These are phyloP conservation scores for Cryptomeria japonica DNA, from an alignment of 75 land plant genomes.

Conservation along the genomic window DNA sequence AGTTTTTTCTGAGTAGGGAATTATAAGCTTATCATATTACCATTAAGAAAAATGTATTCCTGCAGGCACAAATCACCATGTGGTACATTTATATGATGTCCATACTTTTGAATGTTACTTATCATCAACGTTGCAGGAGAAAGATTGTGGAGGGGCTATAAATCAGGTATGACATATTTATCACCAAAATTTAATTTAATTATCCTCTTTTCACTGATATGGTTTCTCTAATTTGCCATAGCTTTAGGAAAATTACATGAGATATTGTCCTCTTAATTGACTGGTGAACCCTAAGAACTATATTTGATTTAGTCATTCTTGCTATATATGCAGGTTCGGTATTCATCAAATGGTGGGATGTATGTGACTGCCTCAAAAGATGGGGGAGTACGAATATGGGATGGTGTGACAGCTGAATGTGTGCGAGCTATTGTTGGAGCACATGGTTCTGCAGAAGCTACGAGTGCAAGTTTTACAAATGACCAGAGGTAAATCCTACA, in stretches of 20 bases:
- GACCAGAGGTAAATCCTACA: constrained; percentile 59
- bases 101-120: constrained; percentile 86
- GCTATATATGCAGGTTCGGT: constrained; percentile 60
- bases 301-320: not conserved
- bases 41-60: not conserved
- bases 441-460: constrained; percentile 86
- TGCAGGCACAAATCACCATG: constrained; percentile 91
- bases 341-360: constrained; percentile 75
- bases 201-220: not conserved
- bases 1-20: not conserved
- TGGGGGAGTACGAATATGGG: constrained; percentile 87
- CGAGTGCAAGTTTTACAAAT: constrained; percentile 79
- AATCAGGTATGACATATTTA: constrained; percentile 61
- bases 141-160: constrained; percentile 67
- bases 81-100: constrained; percentile 89
- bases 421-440: constrained; percentile 75
- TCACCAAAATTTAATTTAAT: not conserved
- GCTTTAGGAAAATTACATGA: not conserved
- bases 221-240: not conserved
- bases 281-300: not conserved
- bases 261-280: not conserved
- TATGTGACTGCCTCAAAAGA: constrained; percentile 97
- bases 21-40: not conserved
- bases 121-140: constrained; percentile 63
- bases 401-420: constrained; percentile 77